Base-by-base conservation (phyloP, 2,329 filamentous ascomycete genomes). In the Hirsutella rhossiliensis region DNA sequence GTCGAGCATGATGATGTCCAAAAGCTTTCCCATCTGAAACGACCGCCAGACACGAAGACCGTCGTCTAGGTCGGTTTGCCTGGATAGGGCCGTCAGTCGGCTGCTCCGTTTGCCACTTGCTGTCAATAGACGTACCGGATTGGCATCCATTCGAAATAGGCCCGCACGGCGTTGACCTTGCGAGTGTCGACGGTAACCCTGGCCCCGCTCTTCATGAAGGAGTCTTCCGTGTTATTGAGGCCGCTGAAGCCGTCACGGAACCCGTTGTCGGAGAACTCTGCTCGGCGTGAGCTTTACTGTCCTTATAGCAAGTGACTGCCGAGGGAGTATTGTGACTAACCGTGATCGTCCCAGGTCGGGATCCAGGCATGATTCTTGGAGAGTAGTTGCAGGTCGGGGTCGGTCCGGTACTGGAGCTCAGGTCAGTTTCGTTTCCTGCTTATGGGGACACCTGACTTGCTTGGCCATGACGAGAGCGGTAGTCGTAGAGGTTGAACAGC, bases 161-260 rank as follows among this genome's bases (percentile, higher is more conserved):
- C 80, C 32, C 82, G 69, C 2, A 86, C 80, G 2, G 80, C 82
- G 43, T 85, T 83, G 68, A 83, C 78, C 65, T 85, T 86, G 49
- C 81, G 72, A 56, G 82, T 76, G 50, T 85, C 81, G n/a, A 84
- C 76, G 29, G 71, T 76, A n/a, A 85, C 69, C 13, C 68, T 66
- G 13, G 43, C 44, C 4, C 73, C 72, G 45, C 76, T 70, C 40
- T 71, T 65, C 27, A 76, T 55, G 61, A 84, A 86, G 0, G 76
- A 81, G 8, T 74, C 70, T 53, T 83, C 79, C 11, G 76, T 82
- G 57, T 85, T 85, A 58, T 79, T 80, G 20, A 82, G 61, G 4
- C 68, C 65, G 2, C 72, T 69, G 9, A 70, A 73, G 1, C 81
- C 81, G 52, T 80, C 79, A 20, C 73, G 68, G 54, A 78, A 85